These are phyloP conservation scores for Piromyces finnis DNA, from an alignment of 192 early-diverging fungal species.

Conservation along the genomic window DNA sequence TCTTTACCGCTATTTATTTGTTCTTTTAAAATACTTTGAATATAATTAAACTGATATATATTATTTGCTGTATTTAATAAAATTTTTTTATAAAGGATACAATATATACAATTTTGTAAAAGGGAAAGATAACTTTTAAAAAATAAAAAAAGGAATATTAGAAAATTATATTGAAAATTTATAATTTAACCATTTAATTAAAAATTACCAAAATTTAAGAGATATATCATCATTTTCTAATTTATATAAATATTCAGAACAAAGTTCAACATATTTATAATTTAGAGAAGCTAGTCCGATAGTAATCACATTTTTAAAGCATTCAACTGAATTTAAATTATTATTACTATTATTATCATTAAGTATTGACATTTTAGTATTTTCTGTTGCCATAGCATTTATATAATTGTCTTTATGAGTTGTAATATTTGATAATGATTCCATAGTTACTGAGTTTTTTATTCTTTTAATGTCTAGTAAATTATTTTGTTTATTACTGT, in stretches of 20 bases:
- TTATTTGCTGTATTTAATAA: background rate
- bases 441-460: background rate
- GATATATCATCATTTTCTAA: background rate
- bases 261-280: background rate
- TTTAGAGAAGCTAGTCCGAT: background rate
- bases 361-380: background rate
- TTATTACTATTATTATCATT: background rate
- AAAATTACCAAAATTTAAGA: background rate
- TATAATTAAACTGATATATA: background rate
- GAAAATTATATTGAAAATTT: too few species aligned
- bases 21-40: background rate
- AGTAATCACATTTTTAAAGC: background rate
- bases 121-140: background rate
- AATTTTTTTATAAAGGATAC: background rate
- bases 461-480: too few species aligned
- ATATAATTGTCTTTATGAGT: background rate
- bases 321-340: too few species aligned
- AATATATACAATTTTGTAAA: background rate
- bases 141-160: too few species aligned
- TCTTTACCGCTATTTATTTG: background rate
- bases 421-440: background rate
- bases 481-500: too few species aligned
- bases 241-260: background rate
- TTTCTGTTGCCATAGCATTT: background rate
- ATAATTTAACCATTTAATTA: background rate